Conservation (phyloP, 169 alveolate species). For the Plasmodium gonderi region DNA sequence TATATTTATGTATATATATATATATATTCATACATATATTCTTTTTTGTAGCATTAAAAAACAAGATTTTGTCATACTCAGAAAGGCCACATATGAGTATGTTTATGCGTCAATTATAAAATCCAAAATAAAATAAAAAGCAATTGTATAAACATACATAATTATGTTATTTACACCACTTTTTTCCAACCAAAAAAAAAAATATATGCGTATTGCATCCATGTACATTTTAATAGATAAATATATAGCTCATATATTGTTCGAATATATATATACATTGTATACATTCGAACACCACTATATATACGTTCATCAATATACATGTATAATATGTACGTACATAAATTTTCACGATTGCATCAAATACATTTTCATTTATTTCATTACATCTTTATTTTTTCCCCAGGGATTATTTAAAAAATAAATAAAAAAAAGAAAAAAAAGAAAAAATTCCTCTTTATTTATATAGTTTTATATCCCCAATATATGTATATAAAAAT, state of each 20-base stretch:
- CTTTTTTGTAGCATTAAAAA: neutral
- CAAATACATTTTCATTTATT: neutral
- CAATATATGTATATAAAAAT: neutral
- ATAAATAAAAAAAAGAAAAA: neutral
- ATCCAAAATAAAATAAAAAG: neutral
- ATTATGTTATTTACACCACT: neutral
- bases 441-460: slow-evolving; percentile 10
- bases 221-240: neutral
- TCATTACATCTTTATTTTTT: neutral
- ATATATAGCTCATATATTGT: neutral
- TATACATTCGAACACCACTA: neutral
- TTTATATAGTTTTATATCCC: neutral
- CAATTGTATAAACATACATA: neutral
- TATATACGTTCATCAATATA: neutral
- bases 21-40: neutral
- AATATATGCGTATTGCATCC: slow-evolving; percentile 1
- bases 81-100: neutral
- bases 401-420: neutral
- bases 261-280: neutral
- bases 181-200: neutral
- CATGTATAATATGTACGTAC: neutral
- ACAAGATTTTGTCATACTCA: neutral
- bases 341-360: neutral
- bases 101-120: neutral
- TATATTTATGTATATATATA: neutral